A percentile compares a stretch with the other conserved stretches of the same genome.
Conservation (phyloP, 169 alveolate genomes). For the Plasmodium fragile region DNA sequence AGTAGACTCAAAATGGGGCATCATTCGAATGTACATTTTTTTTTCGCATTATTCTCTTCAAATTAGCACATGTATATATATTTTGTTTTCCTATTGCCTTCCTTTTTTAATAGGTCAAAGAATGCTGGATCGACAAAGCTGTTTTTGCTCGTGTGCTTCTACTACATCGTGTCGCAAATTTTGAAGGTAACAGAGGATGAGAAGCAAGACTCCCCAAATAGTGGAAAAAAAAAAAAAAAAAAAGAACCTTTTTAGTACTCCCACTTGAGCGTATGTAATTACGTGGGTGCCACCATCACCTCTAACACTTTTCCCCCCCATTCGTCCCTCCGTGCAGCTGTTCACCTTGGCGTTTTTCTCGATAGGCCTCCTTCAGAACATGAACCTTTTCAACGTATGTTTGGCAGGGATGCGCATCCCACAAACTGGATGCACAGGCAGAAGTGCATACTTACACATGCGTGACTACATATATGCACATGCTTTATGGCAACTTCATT, state of each 20-base stretch:
- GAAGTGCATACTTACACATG: neutral
- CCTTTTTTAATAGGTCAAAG: conserved; percentile 46
- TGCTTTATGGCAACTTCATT: neutral
- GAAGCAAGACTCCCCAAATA: neutral
- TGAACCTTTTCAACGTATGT: conserved; percentile 58
- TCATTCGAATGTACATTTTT: neutral
- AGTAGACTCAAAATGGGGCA: neutral
- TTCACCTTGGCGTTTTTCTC: conserved; percentile 43
- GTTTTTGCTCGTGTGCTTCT: conserved; percentile 31
- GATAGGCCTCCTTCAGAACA: conserved; percentile 51
- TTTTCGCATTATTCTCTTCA: neutral
- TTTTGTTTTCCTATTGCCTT: neutral
- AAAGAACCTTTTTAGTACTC: neutral
- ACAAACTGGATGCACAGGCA: neutral
- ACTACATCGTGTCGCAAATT: conserved; percentile 40
- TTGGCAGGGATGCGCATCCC: neutral
- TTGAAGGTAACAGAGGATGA: conserved; percentile 27
- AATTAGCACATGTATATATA: neutral
- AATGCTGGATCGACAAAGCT: conserved; percentile 50
- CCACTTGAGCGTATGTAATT: neutral
- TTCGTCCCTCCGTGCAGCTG: conserved; percentile 4
- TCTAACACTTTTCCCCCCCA: neutral
- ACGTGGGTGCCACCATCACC: neutral
- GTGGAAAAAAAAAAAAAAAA: neutral
- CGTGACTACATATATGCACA: neutral